A percentile compares a stretch with the other conserved stretches of the same genome.
phyloP scores from a whole-genome alignment of 2,329 filamentous ascomycete genomes.

The Colletotrichum destructivum region DNA sequence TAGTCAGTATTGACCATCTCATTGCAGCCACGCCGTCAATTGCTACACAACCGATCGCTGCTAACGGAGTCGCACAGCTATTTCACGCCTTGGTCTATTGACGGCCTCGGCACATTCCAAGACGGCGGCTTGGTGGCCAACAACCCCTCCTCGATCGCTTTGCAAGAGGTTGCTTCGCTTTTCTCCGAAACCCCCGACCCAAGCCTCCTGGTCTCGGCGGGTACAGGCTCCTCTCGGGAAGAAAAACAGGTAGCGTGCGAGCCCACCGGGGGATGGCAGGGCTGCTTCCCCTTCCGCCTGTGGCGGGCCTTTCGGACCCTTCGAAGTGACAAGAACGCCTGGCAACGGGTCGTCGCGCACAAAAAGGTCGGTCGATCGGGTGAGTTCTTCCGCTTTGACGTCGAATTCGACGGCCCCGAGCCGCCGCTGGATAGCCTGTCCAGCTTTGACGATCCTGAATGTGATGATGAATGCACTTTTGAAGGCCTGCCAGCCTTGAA shows the following conservation, averaged over 20 bases:
- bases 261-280: background rate
- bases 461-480: slow-evolving; percentile 15
- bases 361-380: slow-evolving; percentile 22
- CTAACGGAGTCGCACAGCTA: slow-evolving; percentile 13
- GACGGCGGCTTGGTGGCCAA: slow-evolving; percentile 45
- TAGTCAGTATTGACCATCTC: background rate
- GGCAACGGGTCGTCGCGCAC: slow-evolving; percentile 40
- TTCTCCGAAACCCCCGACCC: slow-evolving; percentile 35
- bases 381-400: slow-evolving; percentile 26
- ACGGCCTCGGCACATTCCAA: slow-evolving; percentile 40
- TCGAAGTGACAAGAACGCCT: slow-evolving; percentile 31
- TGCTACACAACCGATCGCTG: background rate
- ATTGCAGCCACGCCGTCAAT: background rate
- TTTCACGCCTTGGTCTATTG: slow-evolving; percentile 32
- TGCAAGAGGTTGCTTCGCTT: slow-evolving; percentile 41
- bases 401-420: slow-evolving; percentile 12
- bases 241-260: too few species aligned
- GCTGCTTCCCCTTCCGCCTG: slow-evolving; percentile 10
- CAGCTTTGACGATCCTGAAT: slow-evolving; percentile 10
- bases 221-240: slow-evolving; percentile 42
- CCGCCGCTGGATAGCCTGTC: slow-evolving; percentile 11
- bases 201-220: slow-evolving; percentile 44
- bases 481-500: slow-evolving; percentile 5
- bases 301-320: slow-evolving; percentile 33
- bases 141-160: slow-evolving; percentile 44